These are phyloP conservation scores for Candida taoyuanica DNA, from an alignment of 805 yeast species.

Conservation along the genomic window DNA sequence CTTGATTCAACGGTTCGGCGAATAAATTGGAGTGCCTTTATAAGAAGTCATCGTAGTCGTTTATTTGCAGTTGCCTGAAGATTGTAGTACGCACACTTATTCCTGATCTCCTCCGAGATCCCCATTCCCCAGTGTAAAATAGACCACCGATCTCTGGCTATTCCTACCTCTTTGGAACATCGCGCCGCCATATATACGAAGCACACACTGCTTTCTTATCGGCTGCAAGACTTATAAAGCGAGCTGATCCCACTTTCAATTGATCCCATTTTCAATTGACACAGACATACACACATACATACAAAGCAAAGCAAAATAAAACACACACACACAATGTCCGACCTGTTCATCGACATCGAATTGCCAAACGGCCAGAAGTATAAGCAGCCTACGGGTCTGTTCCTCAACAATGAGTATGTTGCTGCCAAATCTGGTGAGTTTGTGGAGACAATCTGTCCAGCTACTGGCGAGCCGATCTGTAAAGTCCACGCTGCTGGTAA, in stretches of 20 bases:
- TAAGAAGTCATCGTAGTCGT: too few relatives aligned
- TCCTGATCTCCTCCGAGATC: too few relatives aligned
- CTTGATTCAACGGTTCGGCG: not conserved
- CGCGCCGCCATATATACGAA: too few relatives aligned
- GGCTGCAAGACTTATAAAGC: not conserved
- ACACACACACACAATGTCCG: constrained; percentile 13
- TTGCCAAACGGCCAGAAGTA: constrained; percentile 66
- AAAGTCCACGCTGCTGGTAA: constrained; percentile 46
- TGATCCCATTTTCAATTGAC: too few relatives aligned
- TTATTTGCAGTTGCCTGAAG: too few relatives aligned
- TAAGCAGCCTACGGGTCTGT: constrained; percentile 71
- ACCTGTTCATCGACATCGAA: constrained; percentile 31
- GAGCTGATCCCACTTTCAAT: too few relatives aligned
- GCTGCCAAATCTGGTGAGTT: constrained; percentile 43
- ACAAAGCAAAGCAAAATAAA: not conserved
- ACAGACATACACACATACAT: too few relatives aligned
- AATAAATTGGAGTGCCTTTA: too few relatives aligned
- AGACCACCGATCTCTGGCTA: too few relatives aligned
- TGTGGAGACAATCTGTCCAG: constrained; percentile 42
- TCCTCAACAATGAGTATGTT: constrained; percentile 71
- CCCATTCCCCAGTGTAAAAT: too few relatives aligned
- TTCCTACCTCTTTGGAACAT: too few relatives aligned
- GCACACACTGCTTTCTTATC: not conserved
- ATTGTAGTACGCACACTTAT: too few relatives aligned
- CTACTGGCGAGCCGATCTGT: constrained; percentile 48